These are phyloP conservation scores for Neonectria coccinea DNA, from an alignment of 2,329 filamentous ascomycete species.

Conservation along the genomic window DNA sequence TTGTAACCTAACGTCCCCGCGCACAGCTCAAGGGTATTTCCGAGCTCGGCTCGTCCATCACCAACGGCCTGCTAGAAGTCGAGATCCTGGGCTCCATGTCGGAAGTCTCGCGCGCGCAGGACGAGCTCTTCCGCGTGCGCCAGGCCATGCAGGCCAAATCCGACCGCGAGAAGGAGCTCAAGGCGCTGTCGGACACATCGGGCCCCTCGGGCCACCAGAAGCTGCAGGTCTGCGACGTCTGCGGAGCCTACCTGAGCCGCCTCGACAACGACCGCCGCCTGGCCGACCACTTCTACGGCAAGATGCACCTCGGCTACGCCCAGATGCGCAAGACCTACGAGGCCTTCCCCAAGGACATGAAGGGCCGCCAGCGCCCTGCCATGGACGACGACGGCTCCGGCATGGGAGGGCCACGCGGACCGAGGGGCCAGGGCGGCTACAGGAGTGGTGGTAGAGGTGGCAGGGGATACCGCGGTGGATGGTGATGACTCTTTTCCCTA, in stretches of 20 bases:
- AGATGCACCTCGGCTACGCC: slow-evolving; percentile 98
- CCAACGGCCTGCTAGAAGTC: slow-evolving; percentile 86
- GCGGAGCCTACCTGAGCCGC: slow-evolving; percentile 90
- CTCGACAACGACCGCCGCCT: slow-evolving; percentile 94
- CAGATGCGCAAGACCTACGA: slow-evolving; percentile 97
- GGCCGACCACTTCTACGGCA: slow-evolving; percentile 98
- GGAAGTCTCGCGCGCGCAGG: slow-evolving; percentile 83
- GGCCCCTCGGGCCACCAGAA: slow-evolving; percentile 97
- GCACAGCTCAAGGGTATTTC: slow-evolving; percentile 80
- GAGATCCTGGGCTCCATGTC: slow-evolving; percentile 85
- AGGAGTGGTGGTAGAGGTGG: slow-evolving; percentile 62
- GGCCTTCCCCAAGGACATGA: slow-evolving; percentile 86
- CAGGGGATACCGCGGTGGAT: slow-evolving; percentile 62
- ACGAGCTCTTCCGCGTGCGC: slow-evolving; percentile 88
- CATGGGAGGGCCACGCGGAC: slow-evolving; percentile 63
- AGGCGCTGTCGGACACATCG: slow-evolving; percentile 89
- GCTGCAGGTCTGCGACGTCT: slow-evolving; percentile 97
- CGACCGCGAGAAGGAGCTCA: slow-evolving; percentile 88
- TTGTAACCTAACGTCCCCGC: slow-evolving; percentile 23
- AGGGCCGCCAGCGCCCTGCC: slow-evolving; percentile 73
- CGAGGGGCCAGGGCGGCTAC: slow-evolving; percentile 66
- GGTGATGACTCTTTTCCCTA: slow-evolving; percentile 49
- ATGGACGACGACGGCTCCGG: slow-evolving; percentile 62
- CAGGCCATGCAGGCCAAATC: slow-evolving; percentile 84
- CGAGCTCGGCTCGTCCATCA: slow-evolving; percentile 82